Evolutionary conservation across 75 land plant genomes (phyloP), one percentile per base, ranked within the genome.

Genomic region (Adiantum capillusveneris): DNA sequence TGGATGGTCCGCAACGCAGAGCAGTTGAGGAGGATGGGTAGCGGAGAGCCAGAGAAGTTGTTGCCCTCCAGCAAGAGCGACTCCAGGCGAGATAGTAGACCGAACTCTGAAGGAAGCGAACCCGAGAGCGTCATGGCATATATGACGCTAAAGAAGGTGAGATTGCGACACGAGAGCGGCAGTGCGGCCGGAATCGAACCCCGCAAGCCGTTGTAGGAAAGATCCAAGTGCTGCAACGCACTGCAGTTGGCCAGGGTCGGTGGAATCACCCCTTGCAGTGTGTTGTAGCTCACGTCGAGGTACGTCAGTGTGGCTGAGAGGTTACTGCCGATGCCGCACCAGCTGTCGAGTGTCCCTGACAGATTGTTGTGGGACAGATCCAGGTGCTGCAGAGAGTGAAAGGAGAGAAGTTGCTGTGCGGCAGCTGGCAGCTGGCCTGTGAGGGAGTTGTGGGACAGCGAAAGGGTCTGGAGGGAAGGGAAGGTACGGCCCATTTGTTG

Each of bases 161-260:
- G 49, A 20, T 46, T 46, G 49, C 49, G 49, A 17, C 49, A 46
- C 5, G 21, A 17, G 21, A 46, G 49, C 2, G 49, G 14, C 1
- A 93, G 73, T 2, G 82, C 63, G 12, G 67, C 12, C 12, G 90
- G 90, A 44, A 93, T 83, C 22, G 63, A 11, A 14, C 98, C 98
- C 1, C 75, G 63, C 29, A 93, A 69, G 6, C 18, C 34, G 39
- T 89, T 93, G 49, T 81, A 61, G 0, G 87, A 76, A 12, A 82
- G 60, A 57, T 82, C 44, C 9, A 78, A 58, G 56, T 25, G 11
- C 25, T 54, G 51, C 50, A 86, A 76, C 0, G 34, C 58, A 11
- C 72, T 42, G 66, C 84, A 80, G 45, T 65, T 64, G 57, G 65
- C 67, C 7, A 86, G 60, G 16, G 55, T 22, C 25, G 62, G 27